Evolutionary conservation across 208 protist species (phyloP), one percentile per base, ranked within the genome.

Genomic region (Spongospora subterranea): DNA sequence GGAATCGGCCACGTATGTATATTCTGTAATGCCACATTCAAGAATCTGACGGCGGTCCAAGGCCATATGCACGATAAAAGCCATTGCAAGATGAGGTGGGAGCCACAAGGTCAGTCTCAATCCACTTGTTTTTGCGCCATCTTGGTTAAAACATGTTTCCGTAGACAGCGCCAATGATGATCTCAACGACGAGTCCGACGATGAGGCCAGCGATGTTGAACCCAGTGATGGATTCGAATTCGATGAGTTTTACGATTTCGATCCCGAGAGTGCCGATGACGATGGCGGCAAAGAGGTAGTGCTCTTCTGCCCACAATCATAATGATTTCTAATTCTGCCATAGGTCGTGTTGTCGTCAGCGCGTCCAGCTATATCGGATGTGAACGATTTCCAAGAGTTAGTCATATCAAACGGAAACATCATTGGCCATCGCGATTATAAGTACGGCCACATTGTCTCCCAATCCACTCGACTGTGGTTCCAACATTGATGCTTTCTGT

Each of bases 191-290:
- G 35, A 82, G 71, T 6, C 6, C 71, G 71, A 17, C 35, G n/a
- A 82, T 43, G 6, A 35, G 6, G 71, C 35, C 35, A 43, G 6
- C 71, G 71, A 82, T 6, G 54, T 65, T 17, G 54, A 65, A 29
- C 20, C 17, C 20, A 82, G 17, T 20, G 71, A 82, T 82, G 71
- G 17, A 43, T 82, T 82, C 71, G 71, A 82, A 43, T 82, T 82
- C 71, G 71, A 82, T n/a, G 35, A 82, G n/a, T 82, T 82, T n/a
- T 82, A 82, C n/a, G 40, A 82, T 43, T 82, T 82, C n/a, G 71
- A 82, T 43, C 71, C 40, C 71, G 71, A 35, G 6, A 82, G 6
- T 6, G 6, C 35, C 35, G n/a, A 6, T 20, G 71, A 82, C 35
- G 71, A 35, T 82, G 71, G n/a, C 35, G 11, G 35, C 17, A 43